Base-by-base conservation (phyloP, 768 basidiomycete species). In the Rhizopogon rudus region DNA sequence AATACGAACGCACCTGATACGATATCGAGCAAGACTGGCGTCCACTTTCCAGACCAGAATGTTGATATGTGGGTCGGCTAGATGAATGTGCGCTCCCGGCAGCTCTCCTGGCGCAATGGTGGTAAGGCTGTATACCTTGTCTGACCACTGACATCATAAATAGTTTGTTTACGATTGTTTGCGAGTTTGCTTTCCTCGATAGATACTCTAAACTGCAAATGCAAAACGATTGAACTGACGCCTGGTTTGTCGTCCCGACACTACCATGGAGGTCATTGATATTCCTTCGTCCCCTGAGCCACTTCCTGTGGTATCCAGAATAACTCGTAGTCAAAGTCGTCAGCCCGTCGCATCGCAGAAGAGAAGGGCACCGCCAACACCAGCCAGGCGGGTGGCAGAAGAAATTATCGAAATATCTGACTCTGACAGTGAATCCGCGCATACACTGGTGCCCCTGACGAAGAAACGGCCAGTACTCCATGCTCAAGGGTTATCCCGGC, bases 371-470 rank as follows among this genome's bases (percentile, higher is more conserved):
- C 7, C 56, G 59, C 42, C 20, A 10, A 53, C 17, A 43, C 5
- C 7, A 33, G 5, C 20, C 44, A 52, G n/a, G 55, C 40, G 53
- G 59, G 50, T 17, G 46, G 53, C 5, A 60, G 2, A 57, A 41
- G 64, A 73, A 51, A 67, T 81, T 25, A 80, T 83, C 56, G 81
- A 81, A 59, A 67, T 83, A 57, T 72, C 77, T 1, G 81, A 84
- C 62, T 78, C 79, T 22, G 80, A 81, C 44, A 64, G 68, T 50
- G 80, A 78, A 6, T 41, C 50, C 42, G 40, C 40, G 14, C 28
- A 50, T 50, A 6, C 49, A 54, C 52, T 54, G 12, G 42, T 33
- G 35, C 44, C 51, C 1, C 37, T 53, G 4, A 59, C 54, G 25
- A 56, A 33, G 29, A 52, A 16, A 10, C 56, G 20, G 17, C 14